Evolutionary conservation across 169 alveolate species (phyloP).

Genomic region (Plasmodium chabaudi): DNA sequence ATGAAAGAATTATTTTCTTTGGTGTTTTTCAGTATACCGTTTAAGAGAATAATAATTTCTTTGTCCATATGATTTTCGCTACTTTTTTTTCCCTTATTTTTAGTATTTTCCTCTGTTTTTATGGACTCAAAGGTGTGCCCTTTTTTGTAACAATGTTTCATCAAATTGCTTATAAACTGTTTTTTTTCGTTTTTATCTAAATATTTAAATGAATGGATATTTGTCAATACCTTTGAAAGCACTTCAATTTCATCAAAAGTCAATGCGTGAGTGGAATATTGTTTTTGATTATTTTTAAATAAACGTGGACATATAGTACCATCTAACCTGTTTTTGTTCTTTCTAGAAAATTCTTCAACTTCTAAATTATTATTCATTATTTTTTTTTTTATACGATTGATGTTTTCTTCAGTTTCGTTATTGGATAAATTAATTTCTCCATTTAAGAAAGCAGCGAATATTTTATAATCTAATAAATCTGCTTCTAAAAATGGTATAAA

Average conservation of each 20-base stretch:
- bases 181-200: conserved; percentile 67
- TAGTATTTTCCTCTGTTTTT: not conserved
- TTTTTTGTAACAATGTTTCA: conserved; percentile 38
- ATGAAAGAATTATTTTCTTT: conserved; percentile 37
- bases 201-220: conserved; percentile 29
- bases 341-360: not conserved
- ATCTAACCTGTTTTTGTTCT: conserved; percentile 10
- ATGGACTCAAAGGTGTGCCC: conserved; percentile 22
- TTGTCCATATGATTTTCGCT: not conserved
- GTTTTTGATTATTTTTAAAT: conserved; percentile 13
- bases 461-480: conserved; percentile 50
- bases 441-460: conserved; percentile 45
- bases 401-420: conserved; percentile 18
- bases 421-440: conserved; percentile 29
- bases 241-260: conserved; percentile 73
- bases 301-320: conserved; percentile 53
- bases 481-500: conserved; percentile 56
- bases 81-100: not conserved
- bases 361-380: conserved; percentile 21
- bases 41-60: conserved; percentile 32
- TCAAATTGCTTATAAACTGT: conserved; percentile 31
- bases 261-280: conserved; percentile 6
- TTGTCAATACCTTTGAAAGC: conserved; percentile 10
- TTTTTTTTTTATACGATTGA: conserved; percentile 11
- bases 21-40: conserved; percentile 59